Base-by-base conservation (phyloP, 2,329 filamentous ascomycete genomes). In the Neofusicoccum sp. region DNA sequence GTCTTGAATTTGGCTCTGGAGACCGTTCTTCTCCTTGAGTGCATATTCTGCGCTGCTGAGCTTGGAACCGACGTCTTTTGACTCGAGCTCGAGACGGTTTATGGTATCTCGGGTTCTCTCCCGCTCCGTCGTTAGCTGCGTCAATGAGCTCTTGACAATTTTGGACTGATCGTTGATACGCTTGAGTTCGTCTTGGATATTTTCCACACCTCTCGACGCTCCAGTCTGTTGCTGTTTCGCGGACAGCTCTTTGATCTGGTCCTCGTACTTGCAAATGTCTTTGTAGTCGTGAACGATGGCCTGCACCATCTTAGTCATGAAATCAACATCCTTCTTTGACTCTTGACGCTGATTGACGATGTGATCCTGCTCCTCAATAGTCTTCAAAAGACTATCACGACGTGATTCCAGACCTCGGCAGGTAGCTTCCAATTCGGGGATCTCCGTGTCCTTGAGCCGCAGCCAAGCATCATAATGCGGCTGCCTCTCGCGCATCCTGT, bases 141-240 rank as follows among this genome's bases (percentile, higher is more conserved):
- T 77, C 11, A 94, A 82, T 47, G 81, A 84, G 45, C 81, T 81
- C 71, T 91, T 92, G 33, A 87, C 78, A 28, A 79, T 78, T 61
- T 89, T 86, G 67, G 87, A 83, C 71, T 91, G 87, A 65, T 93
- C 91, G 22, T 84, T 85, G 62, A 89, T 83, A 16, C 80, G 78
- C 52, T 87, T 86, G 65, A 93, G 86, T 52, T 93, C 86, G 60
- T 91, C 88, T 69, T 95, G 90, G 60, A 98, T 93, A 67, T 95
- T 91, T 61, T 96, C 91, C 6, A 92, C 84, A 34, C 90, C 91
- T 66, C 91, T 87, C 12, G 86, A 84, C 8, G 83, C 76, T 11
- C 85, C 85, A 31, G 84, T 82, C 12, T 88, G 85, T 70, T 89
- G 87, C 72, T 97, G 90, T 68, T 93, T 92, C 7, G 87, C 87